Evolutionary conservation across 345 rosid species (phyloP).

Genomic region (Rhodamnia rubescens): DNA sequence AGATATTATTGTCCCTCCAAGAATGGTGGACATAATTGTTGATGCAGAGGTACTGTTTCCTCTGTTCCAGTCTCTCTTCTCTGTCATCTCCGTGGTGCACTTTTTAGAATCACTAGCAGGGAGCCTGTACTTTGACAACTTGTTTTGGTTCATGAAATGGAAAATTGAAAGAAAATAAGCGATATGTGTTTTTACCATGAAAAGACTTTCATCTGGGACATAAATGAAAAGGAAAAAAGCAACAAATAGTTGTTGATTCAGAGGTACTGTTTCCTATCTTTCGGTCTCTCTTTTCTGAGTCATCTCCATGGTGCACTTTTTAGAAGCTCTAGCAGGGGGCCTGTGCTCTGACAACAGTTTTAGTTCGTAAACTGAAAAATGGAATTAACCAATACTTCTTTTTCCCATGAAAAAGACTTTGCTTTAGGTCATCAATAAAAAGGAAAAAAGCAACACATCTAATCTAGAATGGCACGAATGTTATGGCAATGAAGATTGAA

Average conservation of each 20-base stretch:
- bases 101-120: neutral
- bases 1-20: constrained; percentile 92
- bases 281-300: neutral
- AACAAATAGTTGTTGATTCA: constrained; percentile 56
- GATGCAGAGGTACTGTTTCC: constrained; percentile 84
- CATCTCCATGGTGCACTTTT: neutral
- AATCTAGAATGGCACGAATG: neutral
- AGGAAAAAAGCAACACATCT: neutral
- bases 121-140: neutral
- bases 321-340: neutral
- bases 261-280: constrained; percentile 44
- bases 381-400: neutral
- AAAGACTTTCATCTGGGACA: neutral
- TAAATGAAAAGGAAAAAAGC: neutral
- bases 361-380: neutral
- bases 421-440: neutral
- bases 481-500: neutral
- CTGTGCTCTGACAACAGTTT: neutral
- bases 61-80: neutral
- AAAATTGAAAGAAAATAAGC: neutral
- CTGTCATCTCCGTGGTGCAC: neutral
- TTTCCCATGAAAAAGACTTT: neutral
- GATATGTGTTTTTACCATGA: neutral
- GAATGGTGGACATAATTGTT: constrained; percentile 91
- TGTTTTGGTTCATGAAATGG: neutral